phyloP scores from a whole-genome alignment of 2,329 filamentous ascomycete species.

The Phialophora tarda region DNA sequence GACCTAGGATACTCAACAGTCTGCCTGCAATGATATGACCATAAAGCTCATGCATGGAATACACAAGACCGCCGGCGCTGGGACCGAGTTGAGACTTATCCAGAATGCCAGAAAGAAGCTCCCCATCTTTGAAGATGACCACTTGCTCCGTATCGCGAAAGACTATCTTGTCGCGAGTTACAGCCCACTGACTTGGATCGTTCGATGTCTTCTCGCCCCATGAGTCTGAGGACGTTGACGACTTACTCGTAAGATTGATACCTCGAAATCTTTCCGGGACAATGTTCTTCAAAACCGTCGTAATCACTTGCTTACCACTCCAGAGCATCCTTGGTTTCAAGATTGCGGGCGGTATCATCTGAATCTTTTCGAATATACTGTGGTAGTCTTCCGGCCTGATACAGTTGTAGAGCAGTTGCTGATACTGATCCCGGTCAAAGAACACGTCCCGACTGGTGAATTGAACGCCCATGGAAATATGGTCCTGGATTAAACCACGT shows the following conservation, averaged over 20 bases:
- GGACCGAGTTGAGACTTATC: constrained; percentile 96
- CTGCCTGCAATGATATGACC: constrained; percentile 86
- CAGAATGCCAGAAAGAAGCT: constrained; percentile 86
- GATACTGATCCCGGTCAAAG: constrained; percentile 85
- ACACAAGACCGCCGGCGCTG: constrained; percentile 82
- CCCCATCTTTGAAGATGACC: constrained; percentile 84
- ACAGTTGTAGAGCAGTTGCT: constrained; percentile 90
- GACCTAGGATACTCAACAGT: constrained; percentile 84
- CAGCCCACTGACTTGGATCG: constrained; percentile 52
- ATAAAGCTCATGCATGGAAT: constrained; percentile 91
- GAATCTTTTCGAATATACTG: constrained; percentile 79
- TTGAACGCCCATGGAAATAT: constrained; percentile 91
- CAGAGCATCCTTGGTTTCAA: constrained; percentile 81
- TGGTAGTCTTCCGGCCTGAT: constrained; percentile 89
- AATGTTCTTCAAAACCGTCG: constrained; percentile 91
- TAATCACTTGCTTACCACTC: constrained; percentile 97
- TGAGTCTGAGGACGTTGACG: constrained; percentile 75
- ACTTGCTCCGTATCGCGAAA: constrained; percentile 69
- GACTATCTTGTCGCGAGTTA: constrained; percentile 30
- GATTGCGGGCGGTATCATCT: constrained; percentile 79
- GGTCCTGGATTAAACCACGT: constrained; percentile 96
- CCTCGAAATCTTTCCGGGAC: constrained; percentile 76
- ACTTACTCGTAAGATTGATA: constrained; percentile 78
- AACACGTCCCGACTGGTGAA: constrained; percentile 91
- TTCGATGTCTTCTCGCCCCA: constrained; percentile 66